These are phyloP conservation scores for Penicillium frequentans DNA, from an alignment of 2,329 filamentous ascomycete species.

Conservation along the genomic window DNA sequence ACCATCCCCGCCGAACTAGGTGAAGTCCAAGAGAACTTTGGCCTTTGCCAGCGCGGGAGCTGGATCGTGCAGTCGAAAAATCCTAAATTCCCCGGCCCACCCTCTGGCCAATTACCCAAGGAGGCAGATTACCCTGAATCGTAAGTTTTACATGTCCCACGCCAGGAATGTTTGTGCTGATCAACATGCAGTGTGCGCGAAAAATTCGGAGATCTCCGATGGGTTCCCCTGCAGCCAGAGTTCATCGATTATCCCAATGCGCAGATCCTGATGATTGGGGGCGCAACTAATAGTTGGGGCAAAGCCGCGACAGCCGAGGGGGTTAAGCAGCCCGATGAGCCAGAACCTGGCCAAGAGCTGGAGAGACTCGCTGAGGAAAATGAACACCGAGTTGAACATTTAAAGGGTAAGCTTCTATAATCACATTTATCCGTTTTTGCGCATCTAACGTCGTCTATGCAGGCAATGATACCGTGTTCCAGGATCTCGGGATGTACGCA, in stretches of 20 bases:
- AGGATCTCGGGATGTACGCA: constrained; percentile 58
- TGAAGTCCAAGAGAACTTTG: constrained; percentile 73
- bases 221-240: constrained; percentile 71
- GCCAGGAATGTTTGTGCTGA: not conserved
- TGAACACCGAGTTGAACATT: constrained; percentile 62
- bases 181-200: constrained; percentile 58
- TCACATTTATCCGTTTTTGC: not conserved
- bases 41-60: constrained; percentile 68
- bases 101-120: constrained; percentile 62
- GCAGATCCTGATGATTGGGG: constrained; percentile 77
- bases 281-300: constrained; percentile 37
- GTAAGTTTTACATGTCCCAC: constrained; percentile 42
- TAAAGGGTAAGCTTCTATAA: constrained; percentile 47
- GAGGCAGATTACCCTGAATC: constrained; percentile 69
- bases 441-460: constrained; percentile 1
- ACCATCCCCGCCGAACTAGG: constrained; percentile 70
- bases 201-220: constrained; percentile 71
- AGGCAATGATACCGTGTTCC: constrained; percentile 62
- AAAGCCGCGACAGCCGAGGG: constrained; percentile 37
- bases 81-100: constrained; percentile 67
- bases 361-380: constrained; percentile 76
- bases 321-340: constrained; percentile 56
- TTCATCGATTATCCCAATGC: constrained; percentile 73
- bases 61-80: constrained; percentile 82
- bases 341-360: constrained; percentile 68